These are phyloP conservation scores for Kazachstania africana DNA, from an alignment of 805 yeast species.

Conservation along the genomic window DNA sequence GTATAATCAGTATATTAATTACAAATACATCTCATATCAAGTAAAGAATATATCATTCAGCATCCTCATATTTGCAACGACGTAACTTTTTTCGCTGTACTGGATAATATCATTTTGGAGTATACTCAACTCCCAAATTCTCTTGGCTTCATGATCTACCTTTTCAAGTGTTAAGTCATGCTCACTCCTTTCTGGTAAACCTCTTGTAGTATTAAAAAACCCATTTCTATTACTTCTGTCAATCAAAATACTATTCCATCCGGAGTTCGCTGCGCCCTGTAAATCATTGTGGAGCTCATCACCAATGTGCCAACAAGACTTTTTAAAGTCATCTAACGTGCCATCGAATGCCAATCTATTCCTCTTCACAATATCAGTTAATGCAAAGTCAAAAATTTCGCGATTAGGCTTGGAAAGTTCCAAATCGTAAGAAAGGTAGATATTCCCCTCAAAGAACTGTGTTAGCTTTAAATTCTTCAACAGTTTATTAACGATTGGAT, in stretches of 20 bases:
- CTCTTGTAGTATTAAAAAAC: constrained; percentile 7
- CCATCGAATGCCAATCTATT: constrained; percentile 8
- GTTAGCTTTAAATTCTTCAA: constrained; percentile 36
- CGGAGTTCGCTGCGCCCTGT: constrained; percentile 39
- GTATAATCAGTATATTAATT: not conserved
- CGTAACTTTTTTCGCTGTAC: constrained; percentile 10
- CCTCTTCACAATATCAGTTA: constrained; percentile 18
- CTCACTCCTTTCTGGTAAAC: constrained; percentile 7
- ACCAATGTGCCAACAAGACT: constrained; percentile 52
- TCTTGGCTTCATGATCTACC: constrained; percentile 14
- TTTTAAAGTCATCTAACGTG: constrained; percentile 11
- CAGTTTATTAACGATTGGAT: constrained; percentile 37
- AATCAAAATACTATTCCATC: constrained; percentile 49
- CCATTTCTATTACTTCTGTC: constrained; percentile 33
- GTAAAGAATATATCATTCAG: constrained; percentile 7
- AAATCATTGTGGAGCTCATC: constrained; percentile 48
- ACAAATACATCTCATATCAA: not conserved
- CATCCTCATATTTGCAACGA: constrained; percentile 15
- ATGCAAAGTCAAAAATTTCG: constrained; percentile 34
- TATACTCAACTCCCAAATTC: constrained; percentile 11
- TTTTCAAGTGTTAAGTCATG: constrained; percentile 18
- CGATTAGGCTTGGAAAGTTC: constrained; percentile 42
- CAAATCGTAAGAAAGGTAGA: constrained; percentile 47
- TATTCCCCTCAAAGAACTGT: constrained; percentile 29
- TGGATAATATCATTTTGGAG: constrained; percentile 12